Conservation (phyloP, 768 basidiomycete species). For the Tricholoma sp. region DNA sequence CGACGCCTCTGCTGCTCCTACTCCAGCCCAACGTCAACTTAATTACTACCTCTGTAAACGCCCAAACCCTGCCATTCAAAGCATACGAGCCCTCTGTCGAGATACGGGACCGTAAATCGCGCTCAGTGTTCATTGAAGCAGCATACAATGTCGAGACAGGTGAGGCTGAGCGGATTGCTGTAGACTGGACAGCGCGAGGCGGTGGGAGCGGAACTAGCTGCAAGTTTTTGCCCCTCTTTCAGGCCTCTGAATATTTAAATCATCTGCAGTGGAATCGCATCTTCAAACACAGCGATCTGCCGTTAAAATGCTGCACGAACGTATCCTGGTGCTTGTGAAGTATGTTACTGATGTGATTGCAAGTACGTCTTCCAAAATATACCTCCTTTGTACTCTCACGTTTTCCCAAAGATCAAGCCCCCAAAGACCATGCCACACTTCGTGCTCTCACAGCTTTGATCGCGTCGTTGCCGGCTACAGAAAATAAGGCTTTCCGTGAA, state of each 20-base stretch:
- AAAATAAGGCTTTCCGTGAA: slow-evolving; percentile 74
- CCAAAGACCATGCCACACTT: slow-evolving; percentile 73
- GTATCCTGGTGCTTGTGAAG: slow-evolving; percentile 79
- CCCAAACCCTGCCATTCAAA: slow-evolving; percentile 80
- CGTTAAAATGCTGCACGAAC: slow-evolving; percentile 93
- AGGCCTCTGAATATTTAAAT: slow-evolving; percentile 2
- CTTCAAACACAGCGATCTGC: slow-evolving; percentile 91
- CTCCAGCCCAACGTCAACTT: slow-evolving; percentile 25
- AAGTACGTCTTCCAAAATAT: slow-evolving; percentile 38
- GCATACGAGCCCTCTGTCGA: slow-evolving; percentile 93
- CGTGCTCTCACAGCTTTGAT: slow-evolving; percentile 83
- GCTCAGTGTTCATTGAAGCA: slow-evolving; percentile 79
- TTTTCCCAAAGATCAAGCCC: slow-evolving; percentile 51
- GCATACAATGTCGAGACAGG: slow-evolving; percentile 92
- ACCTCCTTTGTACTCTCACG: neutral
- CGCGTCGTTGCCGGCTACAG: slow-evolving; percentile 83
- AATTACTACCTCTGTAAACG: slow-evolving; percentile 32
- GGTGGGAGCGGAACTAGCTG: slow-evolving; percentile 78
- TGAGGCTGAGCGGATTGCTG: slow-evolving; percentile 97
- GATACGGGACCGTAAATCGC: slow-evolving; percentile 70
- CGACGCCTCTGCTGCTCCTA: slow-evolving; percentile 84
- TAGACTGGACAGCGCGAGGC: slow-evolving; percentile 89
- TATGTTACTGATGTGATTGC: slow-evolving; percentile 77
- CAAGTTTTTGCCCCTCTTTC: slow-evolving; percentile 33
- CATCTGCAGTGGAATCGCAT: slow-evolving; percentile 74